phyloP scores from a whole-genome alignment of 2,329 filamentous ascomycete genomes.

The Fusarium mangiferae region DNA sequence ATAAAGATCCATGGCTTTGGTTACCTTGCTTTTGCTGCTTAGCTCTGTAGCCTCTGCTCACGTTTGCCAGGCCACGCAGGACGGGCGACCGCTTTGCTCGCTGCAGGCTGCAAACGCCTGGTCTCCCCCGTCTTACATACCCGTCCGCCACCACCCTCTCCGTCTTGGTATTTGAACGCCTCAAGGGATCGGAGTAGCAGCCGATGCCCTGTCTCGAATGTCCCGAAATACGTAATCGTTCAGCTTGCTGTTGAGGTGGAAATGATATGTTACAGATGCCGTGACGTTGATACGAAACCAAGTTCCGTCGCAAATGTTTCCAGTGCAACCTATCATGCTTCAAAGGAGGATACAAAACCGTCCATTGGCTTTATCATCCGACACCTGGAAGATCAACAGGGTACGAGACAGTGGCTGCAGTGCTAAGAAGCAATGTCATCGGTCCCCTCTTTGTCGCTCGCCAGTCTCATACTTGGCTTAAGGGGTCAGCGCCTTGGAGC shows the following conservation, averaged over 20 bases:
- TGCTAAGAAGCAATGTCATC: slow-evolving; percentile 2
- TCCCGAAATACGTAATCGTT: not conserved
- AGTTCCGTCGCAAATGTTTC: slow-evolving; percentile 1
- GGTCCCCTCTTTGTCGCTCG: slow-evolving; percentile 1
- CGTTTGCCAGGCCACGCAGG: not conserved
- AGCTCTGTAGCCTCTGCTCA: slow-evolving; percentile 1
- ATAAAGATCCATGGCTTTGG: slow-evolving; percentile 22
- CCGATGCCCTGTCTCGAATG: slow-evolving; percentile 3
- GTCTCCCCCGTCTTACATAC: slow-evolving; percentile 33
- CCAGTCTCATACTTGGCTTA: slow-evolving; percentile 12
- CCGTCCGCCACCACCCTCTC: slow-evolving; percentile 19
- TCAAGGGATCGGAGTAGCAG: slow-evolving; percentile 8
- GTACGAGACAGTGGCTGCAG: not conserved
- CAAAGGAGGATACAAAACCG: slow-evolving; percentile 1
- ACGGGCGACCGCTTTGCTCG: not conserved
- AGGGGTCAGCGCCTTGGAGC: slow-evolving; percentile 25
- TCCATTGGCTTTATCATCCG: slow-evolving; percentile 11
- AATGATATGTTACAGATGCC: slow-evolving; percentile 9
- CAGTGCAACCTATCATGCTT: slow-evolving; percentile 23
- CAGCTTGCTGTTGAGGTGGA: not conserved
- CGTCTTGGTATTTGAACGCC: not conserved
- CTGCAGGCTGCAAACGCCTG: slow-evolving; percentile 33
- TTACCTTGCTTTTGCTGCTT: not conserved
- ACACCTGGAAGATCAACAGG: not conserved
- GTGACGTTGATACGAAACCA: slow-evolving; percentile 24